A percentile compares a stretch with the other conserved stretches of the same genome.
These are phyloP conservation scores for Peronospora farinosa DNA, from an alignment of 352 stramenopile genomes.

Conservation along the genomic window DNA sequence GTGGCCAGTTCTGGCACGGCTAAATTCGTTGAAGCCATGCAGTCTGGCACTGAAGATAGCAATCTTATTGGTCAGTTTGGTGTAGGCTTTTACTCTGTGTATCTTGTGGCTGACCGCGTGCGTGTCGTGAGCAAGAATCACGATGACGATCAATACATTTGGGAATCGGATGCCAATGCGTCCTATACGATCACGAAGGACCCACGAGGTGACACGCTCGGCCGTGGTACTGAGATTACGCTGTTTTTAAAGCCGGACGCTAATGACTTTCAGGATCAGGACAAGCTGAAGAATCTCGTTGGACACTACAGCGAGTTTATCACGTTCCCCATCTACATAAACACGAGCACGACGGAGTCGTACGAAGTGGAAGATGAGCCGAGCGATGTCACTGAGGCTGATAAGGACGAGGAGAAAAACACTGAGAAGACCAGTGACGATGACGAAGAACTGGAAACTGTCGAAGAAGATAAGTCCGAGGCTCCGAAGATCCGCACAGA, in stretches of 20 bases:
- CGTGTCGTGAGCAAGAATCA: conserved; percentile 97
- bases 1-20: conserved; percentile 98
- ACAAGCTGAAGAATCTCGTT: conserved; percentile 93
- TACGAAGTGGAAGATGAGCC: conserved; percentile 88
- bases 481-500: conserved; percentile 86
- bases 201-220: conserved; percentile 92
- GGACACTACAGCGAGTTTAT: conserved; percentile 99
- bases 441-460: conserved; percentile 65
- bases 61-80: conserved; percentile 99
- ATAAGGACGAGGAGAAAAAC: conserved; percentile 50
- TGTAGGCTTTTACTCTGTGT: conserved; percentile 99
- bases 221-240: conserved; percentile 97
- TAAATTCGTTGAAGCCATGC: conserved; percentile 97
- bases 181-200: conserved; percentile 96
- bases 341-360: conserved; percentile 88
- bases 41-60: conserved; percentile 87
- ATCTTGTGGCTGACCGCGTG: conserved; percentile 94
- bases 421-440: conserved; percentile 37
- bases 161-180: conserved; percentile 95
- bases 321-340: conserved; percentile 98
- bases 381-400: conserved; percentile 42
- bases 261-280: conserved; percentile 91
- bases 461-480: conserved; percentile 61
- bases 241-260: conserved; percentile 98
- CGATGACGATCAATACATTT: conserved; percentile 97